Base-by-base conservation (phyloP, 768 basidiomycete genomes). In the Amanita subjunquillea region DNA sequence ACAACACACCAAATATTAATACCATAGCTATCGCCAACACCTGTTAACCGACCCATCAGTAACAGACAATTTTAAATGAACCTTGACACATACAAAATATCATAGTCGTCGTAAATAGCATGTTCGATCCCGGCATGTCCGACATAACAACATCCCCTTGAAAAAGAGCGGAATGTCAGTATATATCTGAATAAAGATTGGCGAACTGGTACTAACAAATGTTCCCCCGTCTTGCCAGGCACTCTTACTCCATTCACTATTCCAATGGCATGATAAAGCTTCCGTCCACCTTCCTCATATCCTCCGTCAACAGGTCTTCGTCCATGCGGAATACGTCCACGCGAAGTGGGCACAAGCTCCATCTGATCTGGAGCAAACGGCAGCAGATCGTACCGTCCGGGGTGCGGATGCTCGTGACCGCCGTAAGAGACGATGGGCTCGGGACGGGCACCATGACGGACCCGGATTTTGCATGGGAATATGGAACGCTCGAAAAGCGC, bases 401-500 rank as follows among this genome's bases (percentile, higher is more conserved):
- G 52, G 56, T 91, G 87, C 29, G 63, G 69, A 38, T 72, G 52
- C 67, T 89, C 87, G 4, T 55, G 58, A 4, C 85, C 84, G 12
- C 77, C 85, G 58, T 77, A 87, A 3, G 87, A 72, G 2, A 89
- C 82, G 22, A 74, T 61, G 17, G 17, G 5, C 17, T 41, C 22
- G 65, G 78, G 54, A 65, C 70, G 57, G 57, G 75, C 61, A n/a
- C 64, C 60, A n/a, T 86, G 76, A 56, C 73, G 64, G 8, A 82
- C 79, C 1, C 71, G 79, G 58, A 91, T 78, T 71, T 91, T 92
- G 77, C 89, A 91, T 3, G 89, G 89, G 54, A 91, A 88, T 2
- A 90, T 85, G 0, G 82, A 79, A 55, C 71, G 68, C 51, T 69
- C 71, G 61, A 89, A 71, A 43, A 90, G 67, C 9, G 87, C 89